These are phyloP conservation scores for Cytospora paraplurivora DNA, from an alignment of 2,329 filamentous ascomycete species.

Conservation along the genomic window DNA sequence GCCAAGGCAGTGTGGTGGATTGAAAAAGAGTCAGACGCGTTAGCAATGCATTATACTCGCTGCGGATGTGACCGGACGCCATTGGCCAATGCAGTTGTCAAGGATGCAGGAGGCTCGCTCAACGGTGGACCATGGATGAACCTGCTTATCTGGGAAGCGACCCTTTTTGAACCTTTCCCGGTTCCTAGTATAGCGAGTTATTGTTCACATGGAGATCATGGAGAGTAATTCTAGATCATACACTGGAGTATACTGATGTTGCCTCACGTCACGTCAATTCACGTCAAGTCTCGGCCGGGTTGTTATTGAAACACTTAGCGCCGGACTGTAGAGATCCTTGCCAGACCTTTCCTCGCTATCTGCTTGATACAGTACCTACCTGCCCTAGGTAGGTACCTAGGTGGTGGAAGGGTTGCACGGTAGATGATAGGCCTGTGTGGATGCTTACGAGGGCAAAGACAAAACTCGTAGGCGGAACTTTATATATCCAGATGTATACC, in stretches of 20 bases:
- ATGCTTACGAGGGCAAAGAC: too few species aligned
- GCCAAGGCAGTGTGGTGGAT: not conserved
- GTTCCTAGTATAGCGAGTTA: too few species aligned
- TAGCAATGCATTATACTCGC: conserved; percentile 18
- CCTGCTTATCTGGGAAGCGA: too few species aligned
- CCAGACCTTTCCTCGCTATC: not conserved
- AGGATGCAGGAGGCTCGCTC: conserved; percentile 11
- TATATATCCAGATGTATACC: too few species aligned
- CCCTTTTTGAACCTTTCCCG: too few species aligned
- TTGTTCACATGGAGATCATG: too few species aligned
- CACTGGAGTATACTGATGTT: not conserved
- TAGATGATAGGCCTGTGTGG: too few species aligned
- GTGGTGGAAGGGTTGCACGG: too few species aligned
- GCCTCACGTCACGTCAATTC: not conserved
- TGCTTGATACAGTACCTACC: not conserved
- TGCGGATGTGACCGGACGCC: not conserved
- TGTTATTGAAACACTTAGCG: not conserved
- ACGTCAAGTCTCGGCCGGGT: not conserved
- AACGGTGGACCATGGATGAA: not conserved
- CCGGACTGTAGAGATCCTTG: not conserved
- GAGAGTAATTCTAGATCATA: not conserved
- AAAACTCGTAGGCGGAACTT: too few species aligned
- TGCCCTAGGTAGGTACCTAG: too few species aligned
- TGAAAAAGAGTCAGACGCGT: conserved; percentile 1
- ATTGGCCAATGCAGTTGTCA: conserved; percentile 21